These are phyloP conservation scores for Ceratocystiopsis minuta DNA, from an alignment of 2,329 filamentous ascomycete species.

Conservation along the genomic window DNA sequence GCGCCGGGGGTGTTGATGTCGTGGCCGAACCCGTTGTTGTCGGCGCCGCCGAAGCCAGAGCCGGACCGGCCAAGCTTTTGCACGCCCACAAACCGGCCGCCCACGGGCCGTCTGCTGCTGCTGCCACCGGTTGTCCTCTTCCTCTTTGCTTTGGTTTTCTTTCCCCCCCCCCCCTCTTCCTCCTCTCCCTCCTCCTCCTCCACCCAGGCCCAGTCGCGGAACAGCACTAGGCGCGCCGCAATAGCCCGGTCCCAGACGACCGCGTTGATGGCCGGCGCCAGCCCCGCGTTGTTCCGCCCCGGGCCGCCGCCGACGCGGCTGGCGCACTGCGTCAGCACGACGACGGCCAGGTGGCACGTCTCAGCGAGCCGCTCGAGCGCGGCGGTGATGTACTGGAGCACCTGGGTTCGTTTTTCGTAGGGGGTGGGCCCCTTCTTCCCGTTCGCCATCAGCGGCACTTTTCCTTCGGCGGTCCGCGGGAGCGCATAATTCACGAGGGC, in stretches of 20 bases:
- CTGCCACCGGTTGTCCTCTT: too few species aligned
- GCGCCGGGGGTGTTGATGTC: conserved; percentile 10
- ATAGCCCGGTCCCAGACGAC: conserved; percentile 66
- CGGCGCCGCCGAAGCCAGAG: too few species aligned
- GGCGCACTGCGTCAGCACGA: conserved; percentile 62
- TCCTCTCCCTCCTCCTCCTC: background rate
- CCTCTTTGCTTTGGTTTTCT: too few species aligned
- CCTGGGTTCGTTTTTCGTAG: conserved; percentile 19
- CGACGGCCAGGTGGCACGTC: conserved; percentile 51
- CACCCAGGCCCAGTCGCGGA: conserved; percentile 54
- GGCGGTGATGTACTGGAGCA: conserved; percentile 45
- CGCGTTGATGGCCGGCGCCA: conserved; percentile 59
- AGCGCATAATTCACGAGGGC: conserved; percentile 61
- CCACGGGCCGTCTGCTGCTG: conserved; percentile 20
- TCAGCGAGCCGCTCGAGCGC: conserved; percentile 60
- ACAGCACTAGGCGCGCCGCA: conserved; percentile 55
- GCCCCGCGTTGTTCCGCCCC: conserved; percentile 32
- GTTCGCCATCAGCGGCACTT: conserved; percentile 8
- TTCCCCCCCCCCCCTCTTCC: conserved; percentile 10
- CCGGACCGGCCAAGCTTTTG: conserved; percentile 40
- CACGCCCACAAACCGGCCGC: conserved; percentile 41
- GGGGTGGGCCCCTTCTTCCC: conserved; percentile 6
- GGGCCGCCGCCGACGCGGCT: conserved; percentile 57
- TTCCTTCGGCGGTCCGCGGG: conserved; percentile 30
- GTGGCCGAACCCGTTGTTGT: too few species aligned